Percentiles rank a stretch among this genome's conserved stretches.
Evolutionary conservation across 176 grass and related monocot species (phyloP).

Genomic region (Tillandsia fasciculata): DNA sequence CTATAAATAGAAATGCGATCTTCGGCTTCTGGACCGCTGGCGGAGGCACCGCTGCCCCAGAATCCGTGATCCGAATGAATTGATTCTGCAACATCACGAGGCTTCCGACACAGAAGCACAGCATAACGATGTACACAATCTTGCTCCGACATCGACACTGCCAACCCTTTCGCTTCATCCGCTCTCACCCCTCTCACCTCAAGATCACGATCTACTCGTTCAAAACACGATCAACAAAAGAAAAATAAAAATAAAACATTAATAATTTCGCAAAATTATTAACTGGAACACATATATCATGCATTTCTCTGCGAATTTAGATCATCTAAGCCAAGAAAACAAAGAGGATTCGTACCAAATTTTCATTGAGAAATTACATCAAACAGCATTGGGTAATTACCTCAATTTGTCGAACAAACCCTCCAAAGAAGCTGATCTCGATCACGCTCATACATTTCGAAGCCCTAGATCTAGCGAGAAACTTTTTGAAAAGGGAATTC

Average conservation of each 20-base stretch:
- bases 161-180: neutral
- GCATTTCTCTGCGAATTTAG: no score
- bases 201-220: no score
- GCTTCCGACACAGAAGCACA: neutral
- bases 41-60: conserved; percentile 6
- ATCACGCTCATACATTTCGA: neutral
- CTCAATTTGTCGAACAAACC: neutral
- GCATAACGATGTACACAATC: neutral
- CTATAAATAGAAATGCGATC: conserved; percentile 91
- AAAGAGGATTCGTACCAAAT: neutral
- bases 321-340: neutral
- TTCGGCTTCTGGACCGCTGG: conserved; percentile 42
- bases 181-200: neutral
- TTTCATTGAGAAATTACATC: neutral
- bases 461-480: neutral
- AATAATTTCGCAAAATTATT: neutral
- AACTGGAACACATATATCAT: no score
- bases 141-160: neutral
- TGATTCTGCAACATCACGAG: neutral
- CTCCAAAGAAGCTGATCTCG: neutral
- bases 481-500: neutral
- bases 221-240: no score
- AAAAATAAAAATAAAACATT: neutral
- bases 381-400: neutral
- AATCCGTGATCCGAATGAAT: neutral